Conservation (phyloP, 129 eudicot species). For the Arctium minus region DNA sequence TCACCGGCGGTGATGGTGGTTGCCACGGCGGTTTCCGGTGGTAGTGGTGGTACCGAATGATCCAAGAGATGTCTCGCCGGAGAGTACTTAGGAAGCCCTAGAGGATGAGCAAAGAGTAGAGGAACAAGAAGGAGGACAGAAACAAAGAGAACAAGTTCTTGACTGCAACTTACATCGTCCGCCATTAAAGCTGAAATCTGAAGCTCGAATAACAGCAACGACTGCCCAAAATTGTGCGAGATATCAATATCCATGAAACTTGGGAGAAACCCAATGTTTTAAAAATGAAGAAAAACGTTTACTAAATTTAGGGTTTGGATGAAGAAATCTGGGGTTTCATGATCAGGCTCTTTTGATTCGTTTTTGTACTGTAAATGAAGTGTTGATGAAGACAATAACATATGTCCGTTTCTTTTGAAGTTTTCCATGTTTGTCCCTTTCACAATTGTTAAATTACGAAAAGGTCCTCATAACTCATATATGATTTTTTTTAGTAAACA, state of each 20-base stretch:
- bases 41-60: background rate
- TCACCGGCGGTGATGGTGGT: background rate
- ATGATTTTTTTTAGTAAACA: background rate
- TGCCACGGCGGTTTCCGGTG: background rate
- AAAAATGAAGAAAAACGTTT: background rate
- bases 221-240: background rate
- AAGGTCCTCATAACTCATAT: conserved; percentile 9
- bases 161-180: background rate
- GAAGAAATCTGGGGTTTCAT: conserved; percentile 1
- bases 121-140: conserved; percentile 18
- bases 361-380: conserved; percentile 17
- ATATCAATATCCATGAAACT: conserved; percentile 20
- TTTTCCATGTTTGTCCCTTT: background rate
- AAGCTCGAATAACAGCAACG: background rate
- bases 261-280: conserved; percentile 25
- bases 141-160: conserved; percentile 8
- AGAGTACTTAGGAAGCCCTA: background rate
- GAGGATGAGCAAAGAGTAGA: conserved; percentile 14
- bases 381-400: conserved; percentile 14
- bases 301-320: conserved; percentile 9
- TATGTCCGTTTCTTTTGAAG: background rate
- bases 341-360: background rate
- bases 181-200: conserved; percentile 14
- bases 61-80: conserved; percentile 6
- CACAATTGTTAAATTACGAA: background rate